A percentile compares a stretch with the other conserved stretches of the same genome.
Evolutionary conservation across 306 rosid genomes (phyloP).

Genomic region (Bauhinia variegata): DNA sequence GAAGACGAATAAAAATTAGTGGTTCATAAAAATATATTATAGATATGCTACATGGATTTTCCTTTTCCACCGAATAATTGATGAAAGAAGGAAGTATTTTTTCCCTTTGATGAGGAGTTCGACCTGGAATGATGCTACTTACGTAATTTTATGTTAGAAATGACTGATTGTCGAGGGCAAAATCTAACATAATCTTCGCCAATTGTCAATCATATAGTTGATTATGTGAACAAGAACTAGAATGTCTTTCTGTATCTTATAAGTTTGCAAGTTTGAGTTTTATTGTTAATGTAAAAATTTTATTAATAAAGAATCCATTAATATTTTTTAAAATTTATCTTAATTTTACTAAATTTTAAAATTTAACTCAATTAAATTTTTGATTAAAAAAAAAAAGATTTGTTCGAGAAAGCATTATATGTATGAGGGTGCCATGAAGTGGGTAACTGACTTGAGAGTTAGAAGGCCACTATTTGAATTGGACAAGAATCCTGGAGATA

Average conservation of each 20-base stretch:
- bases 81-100: no score
- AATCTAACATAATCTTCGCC: slow-evolving; percentile 36
- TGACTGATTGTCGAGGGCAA: slow-evolving; percentile 15
- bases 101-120: background rate
- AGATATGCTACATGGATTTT: slow-evolving; percentile 19
- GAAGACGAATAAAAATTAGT: slow-evolving; percentile 26
- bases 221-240: no score
- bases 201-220: background rate
- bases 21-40: slow-evolving; percentile 31
- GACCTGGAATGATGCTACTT: background rate
- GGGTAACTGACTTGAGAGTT: background rate
- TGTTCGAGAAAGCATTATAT: no score
- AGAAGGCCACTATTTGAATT: background rate
- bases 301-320: no score
- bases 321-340: no score
- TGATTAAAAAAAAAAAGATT: no score
- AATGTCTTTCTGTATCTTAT: no score
- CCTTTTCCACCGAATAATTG: slow-evolving; percentile 31
- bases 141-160: background rate
- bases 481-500: slow-evolving; percentile 36
- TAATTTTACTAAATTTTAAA: no score
- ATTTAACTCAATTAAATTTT: no score
- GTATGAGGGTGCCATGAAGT: background rate
- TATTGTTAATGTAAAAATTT: no score
- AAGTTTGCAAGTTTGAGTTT: no score